These are phyloP conservation scores for Marasmius fiardii DNA, from an alignment of 1,284 basidiomycete species.

Conservation along the genomic window DNA sequence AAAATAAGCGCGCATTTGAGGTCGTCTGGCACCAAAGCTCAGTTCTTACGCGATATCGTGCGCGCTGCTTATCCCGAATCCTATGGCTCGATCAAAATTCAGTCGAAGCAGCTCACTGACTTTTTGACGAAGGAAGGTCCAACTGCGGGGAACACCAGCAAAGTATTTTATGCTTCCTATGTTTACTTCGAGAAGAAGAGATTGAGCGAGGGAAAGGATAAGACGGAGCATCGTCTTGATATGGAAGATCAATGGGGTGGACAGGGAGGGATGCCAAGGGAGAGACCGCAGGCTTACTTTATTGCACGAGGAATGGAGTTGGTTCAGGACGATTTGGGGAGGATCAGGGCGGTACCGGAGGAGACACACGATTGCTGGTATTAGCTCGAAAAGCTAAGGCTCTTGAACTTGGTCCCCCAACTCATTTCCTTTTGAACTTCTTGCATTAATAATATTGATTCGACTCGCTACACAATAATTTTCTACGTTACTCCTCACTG, in stretches of 20 bases:
- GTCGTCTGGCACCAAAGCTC: slow-evolving; percentile 15
- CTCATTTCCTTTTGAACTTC: too few relatives aligned
- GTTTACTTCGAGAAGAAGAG: slow-evolving; percentile 20
- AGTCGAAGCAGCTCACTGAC: slow-evolving; percentile 18
- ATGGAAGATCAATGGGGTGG: slow-evolving; percentile 17
- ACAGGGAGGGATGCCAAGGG: slow-evolving; percentile 11
- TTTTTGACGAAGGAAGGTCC: slow-evolving; percentile 16
- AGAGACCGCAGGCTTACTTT: not conserved
- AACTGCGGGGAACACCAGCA: slow-evolving; percentile 16
- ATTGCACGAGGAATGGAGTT: not conserved
- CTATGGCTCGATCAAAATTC: slow-evolving; percentile 14
- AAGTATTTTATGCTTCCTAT: slow-evolving; percentile 17
- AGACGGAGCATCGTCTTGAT: slow-evolving; percentile 14
- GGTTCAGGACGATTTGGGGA: not conserved
- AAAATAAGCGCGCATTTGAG: slow-evolving; percentile 16
- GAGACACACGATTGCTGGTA: too few relatives aligned
- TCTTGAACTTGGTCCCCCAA: not conserved
- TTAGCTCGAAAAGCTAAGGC: too few relatives aligned
- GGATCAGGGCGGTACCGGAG: not conserved
- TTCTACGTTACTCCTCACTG: too few relatives aligned
- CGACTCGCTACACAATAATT: too few relatives aligned
- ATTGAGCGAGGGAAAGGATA: slow-evolving; percentile 16
- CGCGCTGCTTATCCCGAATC: slow-evolving; percentile 13
- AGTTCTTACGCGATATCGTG: slow-evolving; percentile 17
- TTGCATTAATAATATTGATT: too few relatives aligned